Percentiles rank a stretch among this genome's conserved stretches.
phyloP scores from a whole-genome alignment of 2,329 filamentous ascomycete species.

The Neospermospora avenae region DNA sequence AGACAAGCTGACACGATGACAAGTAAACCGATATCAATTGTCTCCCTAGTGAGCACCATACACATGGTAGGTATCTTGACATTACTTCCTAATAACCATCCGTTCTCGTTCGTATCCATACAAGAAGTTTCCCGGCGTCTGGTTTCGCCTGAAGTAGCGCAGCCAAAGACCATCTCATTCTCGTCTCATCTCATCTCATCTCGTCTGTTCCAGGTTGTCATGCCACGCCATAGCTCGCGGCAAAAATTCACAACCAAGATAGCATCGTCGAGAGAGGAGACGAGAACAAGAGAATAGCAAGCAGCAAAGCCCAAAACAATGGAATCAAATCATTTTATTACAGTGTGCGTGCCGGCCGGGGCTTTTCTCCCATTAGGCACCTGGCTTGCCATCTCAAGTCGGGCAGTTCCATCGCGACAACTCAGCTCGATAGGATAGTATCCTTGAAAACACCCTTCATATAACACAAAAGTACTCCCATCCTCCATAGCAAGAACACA shows the following conservation, averaged over 20 bases:
- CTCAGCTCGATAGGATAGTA: neutral
- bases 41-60: constrained; percentile 1
- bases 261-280: neutral
- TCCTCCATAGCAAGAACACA: constrained; percentile 13
- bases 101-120: constrained; percentile 22
- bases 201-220: no score
- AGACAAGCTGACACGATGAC: neutral
- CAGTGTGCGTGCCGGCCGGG: constrained; percentile 6
- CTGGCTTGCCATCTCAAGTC: constrained; percentile 12
- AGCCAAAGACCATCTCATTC: neutral
- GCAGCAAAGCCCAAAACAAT: neutral
- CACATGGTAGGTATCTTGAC: constrained; percentile 21
- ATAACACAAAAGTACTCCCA: constrained; percentile 22
- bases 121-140: constrained; percentile 5
- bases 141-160: neutral
- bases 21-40: neutral
- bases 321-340: constrained; percentile 31
- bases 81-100: constrained; percentile 25
- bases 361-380: neutral
- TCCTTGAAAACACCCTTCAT: neutral
- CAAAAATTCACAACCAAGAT: neutral
- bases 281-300: constrained; percentile 7
- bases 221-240: neutral
- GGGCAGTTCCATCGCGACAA: neutral
- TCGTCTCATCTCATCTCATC: neutral